Evolutionary conservation across 768 basidiomycete species (phyloP), one percentile per base, ranked within the genome.

Genomic region (Daedalea quercina): DNA sequence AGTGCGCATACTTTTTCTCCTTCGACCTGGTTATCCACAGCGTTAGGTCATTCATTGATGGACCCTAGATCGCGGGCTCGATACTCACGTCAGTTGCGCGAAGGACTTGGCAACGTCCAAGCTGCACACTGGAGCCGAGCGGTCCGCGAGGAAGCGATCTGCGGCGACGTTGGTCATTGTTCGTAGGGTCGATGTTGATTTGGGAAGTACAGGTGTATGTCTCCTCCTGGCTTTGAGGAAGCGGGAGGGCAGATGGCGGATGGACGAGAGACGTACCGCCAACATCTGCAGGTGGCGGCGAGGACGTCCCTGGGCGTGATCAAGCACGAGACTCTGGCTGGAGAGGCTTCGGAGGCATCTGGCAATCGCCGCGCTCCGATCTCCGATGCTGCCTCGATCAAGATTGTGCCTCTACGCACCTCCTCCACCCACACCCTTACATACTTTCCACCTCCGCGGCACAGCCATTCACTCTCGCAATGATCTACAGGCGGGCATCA

Each of bases 1-100:
- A 82, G 67, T 93, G 88, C 2, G 85, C 78, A 61, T 94, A 94
- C 54, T 83, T 77, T 70, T 89, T 86, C 63, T 93, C 90, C 58
- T 76, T 77, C 4, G 79, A 71, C 48, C 89, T 92, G 34, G 53
- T 52, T 20, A 22, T 23, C 20, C 49, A 52, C 23, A 23, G 9
- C 40, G 24, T 23, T 8, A 24, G 20, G 19, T 8, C 15, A 13
- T 9, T 9, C 4, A 7, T 26, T 20, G 3, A 28, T 47, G 20
- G 9, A 28, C 3, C 6, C 19, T 19, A n/a, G n/a, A n/a, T n/a
- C n/a, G n/a, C 33, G 2, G 34, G 60, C 13, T 3, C 23, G 12
- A 23, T 4, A 25, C 56, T 31, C 47, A 85, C 86, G 78, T 85
- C 46, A 90, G 70, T 55, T 78, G 84, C n/a, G 68, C 68, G 62